Evolutionary conservation across 1,139 yeast species (phyloP).

Genomic region (Yamadazyma epiphylla): DNA sequence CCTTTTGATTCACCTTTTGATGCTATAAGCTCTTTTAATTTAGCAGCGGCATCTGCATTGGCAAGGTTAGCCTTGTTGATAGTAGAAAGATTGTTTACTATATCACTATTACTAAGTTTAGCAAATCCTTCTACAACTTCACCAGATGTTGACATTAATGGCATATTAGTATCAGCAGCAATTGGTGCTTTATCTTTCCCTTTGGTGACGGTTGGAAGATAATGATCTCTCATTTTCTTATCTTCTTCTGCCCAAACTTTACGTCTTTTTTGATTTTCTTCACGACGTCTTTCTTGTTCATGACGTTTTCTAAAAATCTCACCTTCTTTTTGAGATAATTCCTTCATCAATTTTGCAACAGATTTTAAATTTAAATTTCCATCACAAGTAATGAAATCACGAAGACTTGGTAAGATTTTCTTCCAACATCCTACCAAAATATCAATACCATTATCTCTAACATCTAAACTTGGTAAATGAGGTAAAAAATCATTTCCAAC

Average conservation of each 20-base stretch:
- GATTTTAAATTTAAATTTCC: constrained; percentile 74
- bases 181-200: constrained; percentile 79
- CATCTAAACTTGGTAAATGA: constrained; percentile 91
- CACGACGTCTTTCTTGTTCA: constrained; percentile 63
- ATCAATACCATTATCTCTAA: constrained; percentile 91
- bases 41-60: constrained; percentile 67
- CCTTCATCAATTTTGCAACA: constrained; percentile 67
- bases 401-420: constrained; percentile 57
- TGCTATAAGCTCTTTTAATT: constrained; percentile 47
- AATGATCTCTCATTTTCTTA: constrained; percentile 28
- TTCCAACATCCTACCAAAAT: constrained; percentile 82
- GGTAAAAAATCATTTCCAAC: constrained; percentile 99
- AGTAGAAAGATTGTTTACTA: constrained; percentile 63
- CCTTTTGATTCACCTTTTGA: constrained; percentile 14
- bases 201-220: constrained; percentile 41
- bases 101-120: constrained; percentile 65
- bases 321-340: constrained; percentile 70
- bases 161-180: constrained; percentile 68
- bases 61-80: constrained; percentile 77
- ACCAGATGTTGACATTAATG: constrained; percentile 69
- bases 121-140: constrained; percentile 62
- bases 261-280: constrained; percentile 61
- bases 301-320: constrained; percentile 71
- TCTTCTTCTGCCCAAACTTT: constrained; percentile 44
- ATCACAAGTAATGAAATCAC: constrained; percentile 83